A percentile compares a stretch with the other conserved stretches of the same genome.
Evolutionary conservation across 2,329 filamentous ascomycete genomes (phyloP).

Genomic region (Aaosphaeria arxii): DNA sequence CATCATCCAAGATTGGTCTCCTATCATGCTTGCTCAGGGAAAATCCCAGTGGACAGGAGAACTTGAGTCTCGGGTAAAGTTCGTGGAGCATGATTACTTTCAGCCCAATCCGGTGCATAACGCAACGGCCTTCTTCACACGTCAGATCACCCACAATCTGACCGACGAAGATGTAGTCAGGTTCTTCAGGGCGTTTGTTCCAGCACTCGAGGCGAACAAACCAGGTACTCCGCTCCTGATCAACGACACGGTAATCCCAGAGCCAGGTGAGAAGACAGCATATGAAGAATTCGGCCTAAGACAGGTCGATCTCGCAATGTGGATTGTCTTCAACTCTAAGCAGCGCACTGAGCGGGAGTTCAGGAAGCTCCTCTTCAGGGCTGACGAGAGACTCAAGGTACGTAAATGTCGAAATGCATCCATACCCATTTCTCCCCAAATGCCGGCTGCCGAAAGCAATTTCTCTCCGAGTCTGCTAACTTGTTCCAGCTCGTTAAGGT

Average conservation of each 20-base stretch:
- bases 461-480: slow-evolving; percentile 1
- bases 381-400: slow-evolving; percentile 2
- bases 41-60: neutral
- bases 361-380: slow-evolving; percentile 4
- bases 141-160: slow-evolving; percentile 41
- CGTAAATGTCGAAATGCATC: neutral
- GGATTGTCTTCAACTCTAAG: slow-evolving; percentile 18
- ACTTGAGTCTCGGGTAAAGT: slow-evolving; percentile 17
- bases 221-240: slow-evolving; percentile 23
- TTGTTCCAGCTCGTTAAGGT: slow-evolving; percentile 3
- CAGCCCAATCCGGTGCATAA: slow-evolving; percentile 27
- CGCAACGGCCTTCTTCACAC: slow-evolving; percentile 35
- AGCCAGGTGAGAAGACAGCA: slow-evolving; percentile 10
- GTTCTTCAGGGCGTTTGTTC: slow-evolving; percentile 30
- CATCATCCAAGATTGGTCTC: slow-evolving; percentile 11
- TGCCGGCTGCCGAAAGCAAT: slow-evolving; percentile 1
- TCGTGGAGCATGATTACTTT: slow-evolving; percentile 38
- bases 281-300: slow-evolving; percentile 22
- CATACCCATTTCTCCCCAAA: neutral
- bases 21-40: slow-evolving; percentile 7
- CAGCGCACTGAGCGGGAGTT: slow-evolving; percentile 21
- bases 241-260: slow-evolving; percentile 28
- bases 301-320: slow-evolving; percentile 32
- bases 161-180: slow-evolving; percentile 29
- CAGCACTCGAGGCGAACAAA: slow-evolving; percentile 23